A percentile compares a stretch with the other conserved stretches of the same genome.
Evolutionary conservation across 352 stramenopile genomes (phyloP).

Genomic region (Phytopythium aichiense): DNA sequence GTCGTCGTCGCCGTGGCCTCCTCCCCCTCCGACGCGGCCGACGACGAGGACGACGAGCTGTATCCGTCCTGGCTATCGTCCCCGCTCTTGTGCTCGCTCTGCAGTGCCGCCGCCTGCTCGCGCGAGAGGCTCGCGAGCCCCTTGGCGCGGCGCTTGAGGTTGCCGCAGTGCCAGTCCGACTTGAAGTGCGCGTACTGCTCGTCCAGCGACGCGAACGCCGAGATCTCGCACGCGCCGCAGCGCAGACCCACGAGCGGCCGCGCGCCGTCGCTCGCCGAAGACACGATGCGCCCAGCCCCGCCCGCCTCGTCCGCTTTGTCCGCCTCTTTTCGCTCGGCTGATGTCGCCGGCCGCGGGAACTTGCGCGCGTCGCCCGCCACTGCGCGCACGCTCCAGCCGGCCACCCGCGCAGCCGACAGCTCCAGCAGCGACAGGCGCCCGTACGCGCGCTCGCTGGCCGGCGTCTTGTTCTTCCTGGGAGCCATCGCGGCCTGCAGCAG

Average conservation of each 20-base stretch:
- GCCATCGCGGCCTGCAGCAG: neutral
- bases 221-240: constrained; percentile 71
- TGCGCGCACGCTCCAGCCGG: constrained; percentile 53
- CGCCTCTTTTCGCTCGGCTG: neutral
- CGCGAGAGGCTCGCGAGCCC: constrained; percentile 39
- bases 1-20: constrained; percentile 40
- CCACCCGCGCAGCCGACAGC: constrained; percentile 36
- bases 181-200: constrained; percentile 86
- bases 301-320: constrained; percentile 10
- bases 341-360: constrained; percentile 23
- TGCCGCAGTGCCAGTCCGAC: constrained; percentile 72
- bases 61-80: constrained; percentile 12
- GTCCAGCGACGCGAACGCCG: constrained; percentile 64
- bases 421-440: constrained; percentile 63
- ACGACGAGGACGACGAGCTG: constrained; percentile 25
- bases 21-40: constrained; percentile 43
- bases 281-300: constrained; percentile 21
- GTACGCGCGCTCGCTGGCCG: constrained; percentile 38
- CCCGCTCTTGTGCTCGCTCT: constrained; percentile 6
- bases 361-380: constrained; percentile 50
- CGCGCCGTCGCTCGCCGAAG: constrained; percentile 29
- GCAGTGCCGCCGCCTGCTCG: constrained; percentile 28
- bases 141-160: constrained; percentile 72
- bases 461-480: constrained; percentile 13
- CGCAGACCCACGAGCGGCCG: constrained; percentile 47